Evolutionary conservation across 257 asterid genomes (phyloP), one percentile per base, ranked within the genome.

Genomic region (Mentha longifolia): DNA sequence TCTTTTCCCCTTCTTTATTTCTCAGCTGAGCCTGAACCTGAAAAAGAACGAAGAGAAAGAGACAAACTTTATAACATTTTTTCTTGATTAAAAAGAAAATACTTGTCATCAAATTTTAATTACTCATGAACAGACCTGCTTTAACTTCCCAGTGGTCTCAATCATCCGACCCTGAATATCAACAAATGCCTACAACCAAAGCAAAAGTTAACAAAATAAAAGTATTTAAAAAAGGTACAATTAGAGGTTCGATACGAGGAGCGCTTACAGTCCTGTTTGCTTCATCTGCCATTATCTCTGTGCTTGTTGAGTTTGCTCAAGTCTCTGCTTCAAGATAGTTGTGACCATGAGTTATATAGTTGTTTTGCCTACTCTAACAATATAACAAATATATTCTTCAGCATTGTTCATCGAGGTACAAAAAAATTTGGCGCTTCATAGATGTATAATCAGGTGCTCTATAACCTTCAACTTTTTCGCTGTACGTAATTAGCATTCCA

Each of bases 141-240:
- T 93, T 77, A 91, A 65, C 73, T 93, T 93, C 12, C 81, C 94
- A 19, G 98, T 91, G 65, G 89, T 81, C 72, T 93, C 98, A 67
- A 93, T 89, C 95, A 93, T 85, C 58, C 95, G 96, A 81, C 89
- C 86, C 80, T 91, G 98, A 82, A 91, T 93, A 84, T 91, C 97
- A 17, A 91, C 16, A 82, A 93, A 93, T 68, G 98, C 97, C 98
- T 93, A 76, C 45, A 61, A 69, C 37, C 30, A 22, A 67, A 42
- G 0, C 43, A 39, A 67, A 30, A 8, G 10, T 54, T 45, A 47
- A n/a, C 72, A 45, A 63, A 50, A 7, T 63, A 25, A 12, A 50
- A 3, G 14, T 25, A 7, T 4, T 2, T 17, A 0, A 3, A 76
- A 54, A 9, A 43, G 2, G 1, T 42, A 16, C 7, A 45, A 12